Conservation (phyloP, 2,329 filamentous ascomycete genomes). For the Apiospora rasikravindrae region DNA sequence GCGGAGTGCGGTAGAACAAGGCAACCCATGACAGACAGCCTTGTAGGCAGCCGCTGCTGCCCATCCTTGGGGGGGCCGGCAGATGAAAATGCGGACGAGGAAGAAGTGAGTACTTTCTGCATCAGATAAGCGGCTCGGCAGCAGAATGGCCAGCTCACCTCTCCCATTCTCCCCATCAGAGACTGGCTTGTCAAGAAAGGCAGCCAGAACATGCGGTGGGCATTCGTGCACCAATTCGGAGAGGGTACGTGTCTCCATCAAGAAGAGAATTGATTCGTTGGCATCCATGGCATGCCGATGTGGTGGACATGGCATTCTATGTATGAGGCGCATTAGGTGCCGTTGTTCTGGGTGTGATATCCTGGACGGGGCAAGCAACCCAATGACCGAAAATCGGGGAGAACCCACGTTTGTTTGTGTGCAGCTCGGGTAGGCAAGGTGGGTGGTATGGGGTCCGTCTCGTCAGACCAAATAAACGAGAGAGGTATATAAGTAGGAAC, state of each 20-base stretch:
- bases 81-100: background rate
- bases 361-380: background rate
- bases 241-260: background rate
- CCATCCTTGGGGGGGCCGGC: background rate
- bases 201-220: background rate
- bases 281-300: background rate
- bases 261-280: background rate
- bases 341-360: background rate
- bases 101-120: background rate
- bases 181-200: background rate
- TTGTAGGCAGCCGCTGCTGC: slow-evolving; percentile 14
- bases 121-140: background rate
- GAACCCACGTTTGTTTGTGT: background rate
- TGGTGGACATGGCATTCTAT: background rate
- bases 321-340: slow-evolving; percentile 14
- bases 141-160: background rate
- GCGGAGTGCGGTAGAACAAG: slow-evolving; percentile 1
- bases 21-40: background rate
- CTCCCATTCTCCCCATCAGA: background rate
- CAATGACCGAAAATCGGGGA: background rate
- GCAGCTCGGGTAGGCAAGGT: background rate
- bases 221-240: background rate
- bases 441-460: too few species aligned
- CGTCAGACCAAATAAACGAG: background rate
- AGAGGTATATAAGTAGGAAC: background rate